phyloP scores from a whole-genome alignment of 129 eudicot species.

The Helianthus annuus region HanXRQr2.0-SUNRISE NC_035447.2:118659229-118659728 shows the following conservation, averaged over 20 bases:
- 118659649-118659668: too few relatives aligned
- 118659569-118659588: background rate
- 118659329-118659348: constrained; percentile 67
- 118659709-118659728: background rate
- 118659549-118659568: background rate
- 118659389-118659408: background rate
- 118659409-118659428: constrained; percentile 4
- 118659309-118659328: constrained; percentile 75
- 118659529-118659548: background rate
- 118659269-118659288: too few relatives aligned
- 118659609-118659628: background rate
- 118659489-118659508: constrained; percentile 4
- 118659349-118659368: constrained; percentile 78
- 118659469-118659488: background rate
- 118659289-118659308: constrained; percentile 55
- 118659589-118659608: background rate
- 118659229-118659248: too few relatives aligned
- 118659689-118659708: too few relatives aligned
- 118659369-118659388: constrained; percentile 83
- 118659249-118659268: background rate
- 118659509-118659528: background rate
- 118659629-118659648: background rate
- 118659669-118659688: too few relatives aligned
- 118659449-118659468: background rate
- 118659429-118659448: constrained; percentile 34